Percentiles rank a stretch among this genome's conserved stretches.
Conservation (phyloP, 345 rosid species). For the Camelina laxa region DNA sequence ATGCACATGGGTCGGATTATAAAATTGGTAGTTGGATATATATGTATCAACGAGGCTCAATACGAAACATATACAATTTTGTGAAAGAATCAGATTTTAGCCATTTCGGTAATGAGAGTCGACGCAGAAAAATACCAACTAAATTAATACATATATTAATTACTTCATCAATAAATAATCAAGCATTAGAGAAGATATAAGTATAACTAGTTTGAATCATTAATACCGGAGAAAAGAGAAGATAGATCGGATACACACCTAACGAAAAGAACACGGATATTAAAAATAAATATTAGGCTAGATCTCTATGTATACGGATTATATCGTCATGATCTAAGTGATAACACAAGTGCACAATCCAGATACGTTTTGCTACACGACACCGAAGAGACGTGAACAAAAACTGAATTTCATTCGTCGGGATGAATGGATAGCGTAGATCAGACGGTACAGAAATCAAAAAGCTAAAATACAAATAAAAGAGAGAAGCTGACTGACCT, state of each 20-base stretch:
- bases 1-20: not conserved
- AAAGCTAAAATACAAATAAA: not conserved
- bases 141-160: not conserved
- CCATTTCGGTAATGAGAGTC: not conserved
- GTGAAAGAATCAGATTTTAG: not conserved
- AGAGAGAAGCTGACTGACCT: slow-evolving; percentile 47
- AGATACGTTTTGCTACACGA: too few species aligned
- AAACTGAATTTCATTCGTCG: not conserved
- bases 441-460: not conserved
- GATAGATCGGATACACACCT: slow-evolving; percentile 6
- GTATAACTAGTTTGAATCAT: not conserved
- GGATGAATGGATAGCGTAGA: slow-evolving; percentile 10
- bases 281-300: not conserved
- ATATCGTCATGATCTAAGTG: not conserved
- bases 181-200: not conserved
- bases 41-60: not conserved
- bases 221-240: not conserved
- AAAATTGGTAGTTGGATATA: not conserved
- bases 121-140: not conserved
- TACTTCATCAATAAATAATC: not conserved
- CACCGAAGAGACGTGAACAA: too few species aligned
- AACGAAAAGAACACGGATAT: not conserved
- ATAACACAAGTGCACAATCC: not conserved
- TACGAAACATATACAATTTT: not conserved
- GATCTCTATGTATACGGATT: slow-evolving; percentile 6